Conservation (phyloP, 768 basidiomycete species). For the Dentipellis fragilis region DNA sequence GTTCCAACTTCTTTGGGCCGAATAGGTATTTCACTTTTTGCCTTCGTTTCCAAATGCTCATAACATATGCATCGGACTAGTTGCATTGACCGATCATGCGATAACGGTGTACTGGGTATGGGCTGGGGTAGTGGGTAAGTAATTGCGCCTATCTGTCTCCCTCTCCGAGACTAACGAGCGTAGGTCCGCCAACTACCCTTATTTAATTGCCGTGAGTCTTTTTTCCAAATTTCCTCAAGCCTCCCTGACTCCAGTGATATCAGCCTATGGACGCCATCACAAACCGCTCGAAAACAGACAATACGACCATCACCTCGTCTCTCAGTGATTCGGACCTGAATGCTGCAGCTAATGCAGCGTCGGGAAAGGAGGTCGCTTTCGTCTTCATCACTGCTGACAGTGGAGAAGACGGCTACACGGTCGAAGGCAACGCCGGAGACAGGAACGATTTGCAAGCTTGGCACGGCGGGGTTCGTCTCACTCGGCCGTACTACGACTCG, state of each 20-base stretch:
- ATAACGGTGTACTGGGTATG: constrained; percentile 52
- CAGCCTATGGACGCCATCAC: constrained; percentile 2
- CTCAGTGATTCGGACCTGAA: background rate
- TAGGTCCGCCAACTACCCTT: background rate
- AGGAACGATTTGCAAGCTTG: constrained; percentile 17
- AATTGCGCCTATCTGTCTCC: no score
- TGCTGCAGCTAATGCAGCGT: constrained; percentile 6
- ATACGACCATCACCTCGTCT: background rate
- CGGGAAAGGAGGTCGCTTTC: constrained; percentile 49
- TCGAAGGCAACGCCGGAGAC: constrained; percentile 68
- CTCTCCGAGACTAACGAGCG: background rate
- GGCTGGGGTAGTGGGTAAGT: constrained; percentile 31
- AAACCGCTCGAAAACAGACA: background rate
- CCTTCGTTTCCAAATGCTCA: background rate
- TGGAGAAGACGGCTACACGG: constrained; percentile 70
- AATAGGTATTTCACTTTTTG: constrained; percentile 30
- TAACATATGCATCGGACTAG: constrained; percentile 14
- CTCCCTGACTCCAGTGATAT: background rate
- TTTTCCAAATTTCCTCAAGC: background rate
- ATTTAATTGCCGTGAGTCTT: background rate
- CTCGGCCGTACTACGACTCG: background rate
- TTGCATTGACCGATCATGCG: constrained; percentile 41
- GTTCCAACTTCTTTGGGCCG: constrained; percentile 37
- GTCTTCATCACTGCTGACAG: constrained; percentile 75
- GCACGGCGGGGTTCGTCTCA: background rate